Conservation (phyloP, 2,329 filamentous ascomycete species). For the Arthrobotrys sinensis region DNA sequence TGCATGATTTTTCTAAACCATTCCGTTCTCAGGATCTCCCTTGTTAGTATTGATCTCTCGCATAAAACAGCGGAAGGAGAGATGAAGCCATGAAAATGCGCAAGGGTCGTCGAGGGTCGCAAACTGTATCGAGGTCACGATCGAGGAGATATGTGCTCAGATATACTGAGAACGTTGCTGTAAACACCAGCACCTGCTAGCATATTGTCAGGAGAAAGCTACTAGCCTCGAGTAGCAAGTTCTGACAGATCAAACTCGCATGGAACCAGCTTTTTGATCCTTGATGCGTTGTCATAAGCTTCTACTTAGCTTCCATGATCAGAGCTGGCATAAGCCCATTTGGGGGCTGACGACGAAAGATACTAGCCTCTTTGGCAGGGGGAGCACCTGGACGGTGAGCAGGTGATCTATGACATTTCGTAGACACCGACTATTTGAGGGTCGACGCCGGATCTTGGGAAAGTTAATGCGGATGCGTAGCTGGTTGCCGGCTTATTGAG, state of each 20-base stretch:
- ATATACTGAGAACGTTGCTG: conserved; percentile 11
- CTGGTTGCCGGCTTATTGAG: conserved; percentile 35
- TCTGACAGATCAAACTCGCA: conserved; percentile 57
- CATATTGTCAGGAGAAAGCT: conserved; percentile 3
- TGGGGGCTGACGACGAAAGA: conserved; percentile 31
- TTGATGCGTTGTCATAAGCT: conserved; percentile 55
- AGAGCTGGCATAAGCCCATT: conserved; percentile 24
- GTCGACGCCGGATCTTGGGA: conserved; percentile 44
- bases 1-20: conserved; percentile 39
- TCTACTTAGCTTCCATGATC: conserved; percentile 1
- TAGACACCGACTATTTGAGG: conserved; percentile 17
- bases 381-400: conserved; percentile 41
- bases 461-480: conserved; percentile 50
- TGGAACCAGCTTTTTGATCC: conserved; percentile 40
- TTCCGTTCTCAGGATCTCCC: conserved; percentile 50
- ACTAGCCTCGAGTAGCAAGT: conserved; percentile 37
- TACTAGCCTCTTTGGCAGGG: conserved; percentile 43
- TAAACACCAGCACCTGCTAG: conserved; percentile 41
- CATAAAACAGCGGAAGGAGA: conserved; percentile 36
- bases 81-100: background rate
- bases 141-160: conserved; percentile 6
- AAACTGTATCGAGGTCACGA: conserved; percentile 36
- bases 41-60: conserved; percentile 32
- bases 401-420: conserved; percentile 53
- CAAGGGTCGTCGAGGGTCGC: conserved; percentile 14